Evolutionary conservation across 768 basidiomycete species (phyloP), one percentile per base, ranked within the genome.

Genomic region (Thelephora ganbajun): DNA sequence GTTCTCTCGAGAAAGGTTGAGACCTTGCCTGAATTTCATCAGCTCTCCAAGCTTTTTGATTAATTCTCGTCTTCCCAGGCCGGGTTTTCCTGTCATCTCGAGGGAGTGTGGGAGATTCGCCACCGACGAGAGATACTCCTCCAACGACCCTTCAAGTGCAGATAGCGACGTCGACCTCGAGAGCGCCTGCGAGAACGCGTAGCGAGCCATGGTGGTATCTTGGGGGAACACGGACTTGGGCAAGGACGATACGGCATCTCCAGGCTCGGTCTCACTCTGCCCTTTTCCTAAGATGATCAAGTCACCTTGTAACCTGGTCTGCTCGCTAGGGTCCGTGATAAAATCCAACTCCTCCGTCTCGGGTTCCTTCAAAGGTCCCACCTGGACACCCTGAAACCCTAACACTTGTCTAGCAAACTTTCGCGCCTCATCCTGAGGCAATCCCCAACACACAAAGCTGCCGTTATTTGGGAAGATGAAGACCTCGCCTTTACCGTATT

Each of bases 261-360:
- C 57, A 18, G 68, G 72, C 11, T 70, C 55, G 22, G 74, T 66
- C 11, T 67, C 65, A 9, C 71, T 74, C 44, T 76, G 72, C 7
- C 18, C 39, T 41, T 41, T 16, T 6, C 92, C 92, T 14, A 96
- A 76, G 48, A 96, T 85, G 48, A 94, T 92, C 51, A 96, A 64
- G 58, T 96, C 91, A 30, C 92, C 92, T 58, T 92, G 88, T 46
- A 96, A 69, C 23, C 90, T 79, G 0, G 92, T 94, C 59, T 66
- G 94, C 91, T 93, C 89, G 46, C 70, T 81, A 34, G 87, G 86
- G 63, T 96, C 92, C 22, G 83, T 80, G 11, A 92, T 87, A 63
- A 92, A 94, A 59, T 96, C 92, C 44, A 96, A 70, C 56, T 92
- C 91, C 57, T 92, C 91, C 11, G 84, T 84, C 67, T 92, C 91